phyloP scores from a whole-genome alignment of 2,329 filamentous ascomycete genomes.

The Chalaropsis ovoidea region DNA sequence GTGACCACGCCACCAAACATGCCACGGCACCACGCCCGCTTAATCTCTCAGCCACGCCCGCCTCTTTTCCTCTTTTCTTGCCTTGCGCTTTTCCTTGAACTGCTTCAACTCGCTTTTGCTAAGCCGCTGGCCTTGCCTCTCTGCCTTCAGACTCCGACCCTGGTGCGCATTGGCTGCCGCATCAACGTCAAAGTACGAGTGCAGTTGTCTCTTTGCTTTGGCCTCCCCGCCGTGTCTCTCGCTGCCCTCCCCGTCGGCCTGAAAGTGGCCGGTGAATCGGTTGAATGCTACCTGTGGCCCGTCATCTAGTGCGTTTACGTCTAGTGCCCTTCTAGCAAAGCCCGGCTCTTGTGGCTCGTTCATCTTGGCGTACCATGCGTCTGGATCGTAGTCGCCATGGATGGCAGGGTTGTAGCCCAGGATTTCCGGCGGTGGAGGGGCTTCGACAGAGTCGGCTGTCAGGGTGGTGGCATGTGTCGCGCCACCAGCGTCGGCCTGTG shows the following conservation, averaged over 20 bases:
- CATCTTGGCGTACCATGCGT: conserved; percentile 75
- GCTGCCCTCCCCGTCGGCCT: conserved; percentile 54
- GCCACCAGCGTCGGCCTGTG: conserved; percentile 25
- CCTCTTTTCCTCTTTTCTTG: conserved; percentile 88
- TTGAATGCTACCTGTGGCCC: conserved; percentile 64
- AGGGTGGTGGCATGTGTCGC: conserved; percentile 31
- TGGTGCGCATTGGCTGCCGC: conserved; percentile 85
- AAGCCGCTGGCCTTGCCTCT: conserved; percentile 74
- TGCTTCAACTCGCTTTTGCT: conserved; percentile 78
- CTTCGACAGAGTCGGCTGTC: conserved; percentile 25
- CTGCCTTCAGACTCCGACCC: conserved; percentile 81
- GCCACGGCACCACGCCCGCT: conserved; percentile 29
- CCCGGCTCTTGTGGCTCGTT: conserved; percentile 32
- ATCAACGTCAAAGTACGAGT: conserved; percentile 91
- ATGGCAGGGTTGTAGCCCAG: conserved; percentile 87
- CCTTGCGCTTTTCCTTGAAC: conserved; percentile 80
- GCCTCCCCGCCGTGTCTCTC: conserved; percentile 78
- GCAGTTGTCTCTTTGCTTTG: conserved; percentile 80
- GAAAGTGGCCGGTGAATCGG: conserved; percentile 77
- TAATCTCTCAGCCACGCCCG: conserved; percentile 82
- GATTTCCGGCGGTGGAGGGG: conserved; percentile 27
- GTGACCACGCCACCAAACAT: neutral
- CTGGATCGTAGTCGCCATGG: conserved; percentile 92
- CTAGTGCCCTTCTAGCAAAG: conserved; percentile 32
- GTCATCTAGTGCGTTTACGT: conserved; percentile 31